Percentiles rank a stretch among this genome's conserved stretches.
phyloP scores from a whole-genome alignment of 805 yeast genomes.

The Jamesozyma gamospora region DNA sequence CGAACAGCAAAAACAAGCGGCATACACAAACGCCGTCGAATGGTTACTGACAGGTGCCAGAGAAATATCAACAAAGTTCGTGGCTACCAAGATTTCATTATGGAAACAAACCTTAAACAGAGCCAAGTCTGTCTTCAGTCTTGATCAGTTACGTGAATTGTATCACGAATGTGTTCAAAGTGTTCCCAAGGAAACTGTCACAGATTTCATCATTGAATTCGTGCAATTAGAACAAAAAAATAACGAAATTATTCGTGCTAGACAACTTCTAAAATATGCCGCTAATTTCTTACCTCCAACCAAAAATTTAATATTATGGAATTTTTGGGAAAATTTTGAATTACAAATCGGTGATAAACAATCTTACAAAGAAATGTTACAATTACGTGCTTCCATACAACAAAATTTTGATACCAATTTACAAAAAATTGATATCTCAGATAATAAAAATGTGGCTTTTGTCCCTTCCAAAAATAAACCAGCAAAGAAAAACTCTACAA shows the following conservation, averaged over 20 bases:
- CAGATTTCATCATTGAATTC: conserved; percentile 42
- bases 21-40: too few species aligned
- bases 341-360: conserved; percentile 58
- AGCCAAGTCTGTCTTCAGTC: conserved; percentile 33
- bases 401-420: too few species aligned
- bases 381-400: conserved; percentile 33
- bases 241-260: conserved; percentile 48
- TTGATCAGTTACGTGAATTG: conserved; percentile 35
- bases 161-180: conserved; percentile 44
- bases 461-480: conserved; percentile 34
- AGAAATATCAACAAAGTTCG: conserved; percentile 15
- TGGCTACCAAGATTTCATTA: conserved; percentile 28
- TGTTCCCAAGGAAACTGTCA: conserved; percentile 35
- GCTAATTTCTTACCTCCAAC: conserved; percentile 34
- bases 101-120: conserved; percentile 37
- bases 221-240: conserved; percentile 45
- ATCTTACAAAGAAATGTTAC: conserved; percentile 64
- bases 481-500: not conserved
- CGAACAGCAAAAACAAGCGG: too few species aligned
- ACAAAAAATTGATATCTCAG: conserved; percentile 17
- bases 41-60: conserved; percentile 30
- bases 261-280: conserved; percentile 52
- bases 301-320: conserved; percentile 41
- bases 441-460: too few species aligned
- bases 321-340: conserved; percentile 67